phyloP scores from a whole-genome alignment of 75 land plant genomes.

The Sequoia sempervirens region DNA sequence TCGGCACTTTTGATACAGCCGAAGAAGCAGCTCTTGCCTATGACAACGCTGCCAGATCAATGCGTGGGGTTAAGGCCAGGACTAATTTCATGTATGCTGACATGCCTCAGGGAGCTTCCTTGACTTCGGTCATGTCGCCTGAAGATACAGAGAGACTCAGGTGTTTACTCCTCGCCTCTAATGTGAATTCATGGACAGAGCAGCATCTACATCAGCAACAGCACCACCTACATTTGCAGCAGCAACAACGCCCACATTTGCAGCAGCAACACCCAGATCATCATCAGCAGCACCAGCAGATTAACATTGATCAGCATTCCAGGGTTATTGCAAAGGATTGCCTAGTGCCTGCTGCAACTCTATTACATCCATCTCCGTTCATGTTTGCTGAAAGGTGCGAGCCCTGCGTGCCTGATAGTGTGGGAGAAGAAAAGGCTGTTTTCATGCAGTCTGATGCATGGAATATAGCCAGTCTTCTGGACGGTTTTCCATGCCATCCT shows the following conservation, averaged over 20 bases:
- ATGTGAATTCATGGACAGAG: conserved; percentile 1
- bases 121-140: conserved; percentile 10
- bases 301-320: not conserved
- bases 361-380: not conserved
- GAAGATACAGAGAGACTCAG: conserved; percentile 7
- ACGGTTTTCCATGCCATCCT: not conserved
- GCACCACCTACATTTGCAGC: not conserved
- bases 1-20: conserved; percentile 23
- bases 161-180: not conserved
- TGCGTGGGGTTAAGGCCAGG: conserved; percentile 21
- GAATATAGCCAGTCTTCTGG: not conserved
- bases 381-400: not conserved
- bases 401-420: not conserved
- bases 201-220: not conserved
- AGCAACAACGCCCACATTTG: not conserved
- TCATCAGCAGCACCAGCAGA: not conserved
- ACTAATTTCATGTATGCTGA: conserved; percentile 16
- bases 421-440: not conserved
- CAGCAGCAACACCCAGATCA: not conserved
- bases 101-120: conserved; percentile 8
- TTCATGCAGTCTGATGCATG: conserved; percentile 1
- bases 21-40: conserved; percentile 19
- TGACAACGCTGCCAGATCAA: conserved; percentile 13
- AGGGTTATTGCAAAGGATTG: not conserved
- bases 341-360: not conserved